These are phyloP conservation scores for Metschnikowia borealis DNA, from an alignment of 805 yeast genomes.

Conservation along the genomic window DNA sequence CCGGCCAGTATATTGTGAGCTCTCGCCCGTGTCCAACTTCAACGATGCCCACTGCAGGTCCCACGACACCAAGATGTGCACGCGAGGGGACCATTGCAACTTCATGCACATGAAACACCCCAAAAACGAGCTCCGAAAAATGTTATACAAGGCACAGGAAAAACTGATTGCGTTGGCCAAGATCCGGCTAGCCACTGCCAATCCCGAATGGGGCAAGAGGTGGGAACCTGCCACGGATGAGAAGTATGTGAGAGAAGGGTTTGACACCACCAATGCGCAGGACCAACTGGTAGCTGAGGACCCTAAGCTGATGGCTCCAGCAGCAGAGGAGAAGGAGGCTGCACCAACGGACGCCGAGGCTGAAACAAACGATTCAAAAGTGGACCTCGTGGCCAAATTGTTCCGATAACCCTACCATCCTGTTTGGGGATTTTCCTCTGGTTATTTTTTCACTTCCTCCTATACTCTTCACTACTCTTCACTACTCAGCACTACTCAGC, in stretches of 20 bases:
- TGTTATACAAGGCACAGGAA: slow-evolving; percentile 38
- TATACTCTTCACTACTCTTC: no score
- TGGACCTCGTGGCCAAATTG: slow-evolving; percentile 16
- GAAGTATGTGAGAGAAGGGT: slow-evolving; percentile 4
- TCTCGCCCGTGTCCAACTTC: slow-evolving; percentile 69
- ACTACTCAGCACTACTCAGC: no score
- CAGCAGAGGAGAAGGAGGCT: neutral
- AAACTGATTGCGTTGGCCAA: slow-evolving; percentile 21
- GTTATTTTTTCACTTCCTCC: no score
- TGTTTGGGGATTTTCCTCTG: no score
- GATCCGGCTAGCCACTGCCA: slow-evolving; percentile 13
- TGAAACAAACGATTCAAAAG: slow-evolving; percentile 7
- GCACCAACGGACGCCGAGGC: neutral
- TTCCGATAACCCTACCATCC: slow-evolving; percentile 1
- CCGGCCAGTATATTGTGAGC: slow-evolving; percentile 74
- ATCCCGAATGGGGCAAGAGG: slow-evolving; percentile 15
- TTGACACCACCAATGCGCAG: neutral
- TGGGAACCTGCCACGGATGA: slow-evolving; percentile 16
- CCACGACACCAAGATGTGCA: slow-evolving; percentile 59
- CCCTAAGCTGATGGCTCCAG: neutral
- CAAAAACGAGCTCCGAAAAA: slow-evolving; percentile 35
- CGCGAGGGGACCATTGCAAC: slow-evolving; percentile 81
- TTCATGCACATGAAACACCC: slow-evolving; percentile 77
- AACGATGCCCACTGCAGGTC: slow-evolving; percentile 74
- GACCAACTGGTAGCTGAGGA: neutral